Percentiles rank a stretch among this genome's conserved stretches.
Conservation (phyloP, 1,284 basidiomycete genomes). For the Apiotrichum montevideense region DNA sequence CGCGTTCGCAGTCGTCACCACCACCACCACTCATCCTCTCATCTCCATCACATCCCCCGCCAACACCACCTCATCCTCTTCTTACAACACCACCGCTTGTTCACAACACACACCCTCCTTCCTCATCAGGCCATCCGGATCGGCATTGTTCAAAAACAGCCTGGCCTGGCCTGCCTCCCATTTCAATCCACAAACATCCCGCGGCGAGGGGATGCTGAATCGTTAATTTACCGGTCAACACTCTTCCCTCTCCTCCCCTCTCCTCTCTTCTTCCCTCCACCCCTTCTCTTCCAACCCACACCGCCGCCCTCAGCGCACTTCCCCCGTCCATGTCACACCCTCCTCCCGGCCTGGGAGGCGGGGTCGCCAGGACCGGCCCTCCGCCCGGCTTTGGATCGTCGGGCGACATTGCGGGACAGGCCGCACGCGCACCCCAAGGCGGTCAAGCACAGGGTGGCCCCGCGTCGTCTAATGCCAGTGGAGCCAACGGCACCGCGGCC, state of each 20-base stretch:
- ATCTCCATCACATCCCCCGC: too few species aligned
- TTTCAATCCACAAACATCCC: background rate
- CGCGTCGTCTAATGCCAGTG: conserved; percentile 8
- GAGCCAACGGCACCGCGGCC: conserved; percentile 33
- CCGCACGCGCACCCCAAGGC: background rate
- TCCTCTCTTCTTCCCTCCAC: background rate
- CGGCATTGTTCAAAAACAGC: too few species aligned
- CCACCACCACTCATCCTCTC: too few species aligned
- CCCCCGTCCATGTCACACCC: conserved; percentile 31
- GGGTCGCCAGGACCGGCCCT: conserved; percentile 42
- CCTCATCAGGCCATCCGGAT: too few species aligned
- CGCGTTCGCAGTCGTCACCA: too few species aligned
- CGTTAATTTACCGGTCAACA: conserved; percentile 2
- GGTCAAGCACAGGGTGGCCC: background rate
- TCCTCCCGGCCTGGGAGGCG: conserved; percentile 45
- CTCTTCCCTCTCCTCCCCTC: background rate
- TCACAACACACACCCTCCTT: too few species aligned
- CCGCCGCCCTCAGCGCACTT: conserved; percentile 1
- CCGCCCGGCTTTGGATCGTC: conserved; percentile 39
- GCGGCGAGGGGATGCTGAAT: conserved; percentile 10
- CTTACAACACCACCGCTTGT: too few species aligned
- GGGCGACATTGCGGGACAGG: conserved; percentile 3
- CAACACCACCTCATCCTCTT: too few species aligned
- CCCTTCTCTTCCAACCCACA: background rate
- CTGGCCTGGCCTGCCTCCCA: too few species aligned